Conservation (phyloP, 305 asterid species). For the Solanum aculeatissimum region DNA sequence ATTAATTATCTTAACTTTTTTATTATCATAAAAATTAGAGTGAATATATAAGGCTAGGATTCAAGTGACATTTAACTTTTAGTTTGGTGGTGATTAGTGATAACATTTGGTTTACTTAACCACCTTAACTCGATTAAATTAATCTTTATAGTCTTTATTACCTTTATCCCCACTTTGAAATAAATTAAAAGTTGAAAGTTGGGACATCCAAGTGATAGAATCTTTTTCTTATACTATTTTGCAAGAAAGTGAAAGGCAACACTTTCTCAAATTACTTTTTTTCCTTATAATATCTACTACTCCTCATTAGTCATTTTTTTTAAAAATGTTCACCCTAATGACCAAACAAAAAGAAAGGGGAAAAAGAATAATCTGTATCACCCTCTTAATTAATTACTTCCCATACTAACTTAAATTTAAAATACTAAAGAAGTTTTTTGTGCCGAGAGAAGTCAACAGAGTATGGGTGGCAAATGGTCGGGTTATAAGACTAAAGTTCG, state of each 20-base stretch:
- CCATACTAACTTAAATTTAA: neutral
- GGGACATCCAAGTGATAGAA: neutral
- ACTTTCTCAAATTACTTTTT: neutral
- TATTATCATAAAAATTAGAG: neutral
- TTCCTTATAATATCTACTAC: neutral
- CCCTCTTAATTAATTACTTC: neutral
- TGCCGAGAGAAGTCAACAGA: neutral
- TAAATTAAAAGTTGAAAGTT: neutral
- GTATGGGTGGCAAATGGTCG: neutral
- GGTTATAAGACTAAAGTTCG: neutral
- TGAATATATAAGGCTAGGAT: neutral
- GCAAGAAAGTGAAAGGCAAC: slow-evolving; percentile 9
- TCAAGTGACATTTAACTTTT: slow-evolving; percentile 2
- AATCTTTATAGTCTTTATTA: neutral
- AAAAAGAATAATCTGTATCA: neutral
- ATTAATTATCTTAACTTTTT: no score
- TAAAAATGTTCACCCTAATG: neutral
- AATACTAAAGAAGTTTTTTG: neutral
- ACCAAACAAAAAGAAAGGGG: neutral
- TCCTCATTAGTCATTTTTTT: neutral
- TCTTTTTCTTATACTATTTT: neutral
- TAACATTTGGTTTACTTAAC: neutral
- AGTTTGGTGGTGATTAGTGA: neutral
- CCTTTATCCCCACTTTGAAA: neutral
- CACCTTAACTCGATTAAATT: neutral